Conservation (phyloP, 2,329 filamentous ascomycete genomes). For the Elsinoe perseae region DNA sequence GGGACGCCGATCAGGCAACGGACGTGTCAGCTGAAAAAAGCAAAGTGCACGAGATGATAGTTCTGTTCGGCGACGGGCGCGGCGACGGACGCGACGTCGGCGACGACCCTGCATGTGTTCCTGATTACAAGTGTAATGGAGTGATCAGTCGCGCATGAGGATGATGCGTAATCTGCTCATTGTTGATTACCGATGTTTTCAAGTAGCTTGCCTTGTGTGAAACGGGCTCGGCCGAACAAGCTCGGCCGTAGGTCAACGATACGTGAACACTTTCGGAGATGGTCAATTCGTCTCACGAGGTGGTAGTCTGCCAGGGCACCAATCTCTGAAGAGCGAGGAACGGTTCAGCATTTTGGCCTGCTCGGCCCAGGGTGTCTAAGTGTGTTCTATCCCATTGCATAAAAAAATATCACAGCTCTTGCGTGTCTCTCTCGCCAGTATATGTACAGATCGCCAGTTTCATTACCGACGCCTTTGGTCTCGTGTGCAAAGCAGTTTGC, state of each 20-base stretch:
- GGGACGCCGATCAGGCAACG: not conserved
- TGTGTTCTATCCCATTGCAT: conserved; percentile 6
- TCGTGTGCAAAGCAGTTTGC: not conserved
- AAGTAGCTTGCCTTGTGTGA: no score
- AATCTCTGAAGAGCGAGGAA: not conserved
- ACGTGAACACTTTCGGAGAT: not conserved
- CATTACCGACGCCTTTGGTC: not conserved
- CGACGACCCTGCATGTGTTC: not conserved
- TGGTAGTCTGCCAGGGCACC: no score
- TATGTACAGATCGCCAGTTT: not conserved
- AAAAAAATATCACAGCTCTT: not conserved
- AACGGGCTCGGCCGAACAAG: not conserved
- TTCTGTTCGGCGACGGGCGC: not conserved
- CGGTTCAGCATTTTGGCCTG: not conserved
- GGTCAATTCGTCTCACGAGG: not conserved
- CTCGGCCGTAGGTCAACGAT: not conserved
- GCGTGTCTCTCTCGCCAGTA: not conserved
- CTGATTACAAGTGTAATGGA: not conserved
- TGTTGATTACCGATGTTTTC: not conserved
- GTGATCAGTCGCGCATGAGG: not conserved
- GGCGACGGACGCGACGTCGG: not conserved
- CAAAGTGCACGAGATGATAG: not conserved
- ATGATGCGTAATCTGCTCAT: not conserved
- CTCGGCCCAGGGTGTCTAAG: not conserved
- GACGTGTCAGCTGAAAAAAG: not conserved